Evolutionary conservation across 2,329 filamentous ascomycete species (phyloP).

Genomic region (Pseudopithomyces chartarum): DNA sequence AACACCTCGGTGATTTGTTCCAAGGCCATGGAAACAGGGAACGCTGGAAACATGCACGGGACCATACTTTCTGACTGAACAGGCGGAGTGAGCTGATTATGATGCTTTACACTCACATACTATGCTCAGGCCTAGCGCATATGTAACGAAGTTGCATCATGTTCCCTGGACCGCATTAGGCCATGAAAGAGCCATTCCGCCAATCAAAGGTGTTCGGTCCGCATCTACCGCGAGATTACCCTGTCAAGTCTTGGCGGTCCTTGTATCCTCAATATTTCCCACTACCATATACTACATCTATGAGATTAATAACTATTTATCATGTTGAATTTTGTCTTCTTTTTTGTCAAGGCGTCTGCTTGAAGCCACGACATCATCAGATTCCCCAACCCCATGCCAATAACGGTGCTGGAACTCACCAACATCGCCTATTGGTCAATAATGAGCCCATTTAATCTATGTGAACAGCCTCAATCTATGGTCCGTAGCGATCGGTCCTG

Average conservation of each 20-base stretch:
- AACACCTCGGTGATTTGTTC: not conserved
- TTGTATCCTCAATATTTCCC: not conserved
- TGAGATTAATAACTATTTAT: not conserved
- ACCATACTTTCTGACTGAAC: no score
- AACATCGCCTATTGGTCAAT: slow-evolving; percentile 30
- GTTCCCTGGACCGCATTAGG: not conserved
- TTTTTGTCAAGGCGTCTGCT: not conserved
- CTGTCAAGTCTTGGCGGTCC: slow-evolving; percentile 8
- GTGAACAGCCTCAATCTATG: slow-evolving; percentile 41
- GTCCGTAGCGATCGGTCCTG: slow-evolving; percentile 24
- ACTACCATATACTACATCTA: not conserved
- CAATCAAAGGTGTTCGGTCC: slow-evolving; percentile 8
- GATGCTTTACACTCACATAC: no score
- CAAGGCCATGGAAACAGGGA: no score
- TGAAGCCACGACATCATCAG: slow-evolving; percentile 10
- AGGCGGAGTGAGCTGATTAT: no score
- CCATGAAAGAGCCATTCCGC: not conserved
- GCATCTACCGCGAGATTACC: slow-evolving; percentile 11
- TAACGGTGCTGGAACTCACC: not conserved
- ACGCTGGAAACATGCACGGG: no score
- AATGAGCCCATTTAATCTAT: slow-evolving; percentile 39
- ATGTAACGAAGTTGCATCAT: not conserved
- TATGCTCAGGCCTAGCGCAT: not conserved
- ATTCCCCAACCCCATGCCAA: not conserved
- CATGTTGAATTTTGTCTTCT: not conserved